phyloP scores from a whole-genome alignment of 345 rosid genomes.

The Rhodamnia rubescens region DNA sequence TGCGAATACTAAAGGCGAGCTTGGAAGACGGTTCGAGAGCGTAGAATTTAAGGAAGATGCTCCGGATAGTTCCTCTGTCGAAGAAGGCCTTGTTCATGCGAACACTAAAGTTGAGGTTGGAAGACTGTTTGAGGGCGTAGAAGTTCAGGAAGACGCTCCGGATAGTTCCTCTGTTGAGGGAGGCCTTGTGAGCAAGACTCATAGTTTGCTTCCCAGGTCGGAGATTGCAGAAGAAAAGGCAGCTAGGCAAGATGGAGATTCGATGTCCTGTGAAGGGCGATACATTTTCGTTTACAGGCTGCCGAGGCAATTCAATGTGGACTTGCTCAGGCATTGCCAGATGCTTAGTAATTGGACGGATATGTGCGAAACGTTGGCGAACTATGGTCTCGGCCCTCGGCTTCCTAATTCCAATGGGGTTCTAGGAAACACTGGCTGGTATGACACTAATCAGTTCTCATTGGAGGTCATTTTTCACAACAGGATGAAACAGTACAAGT shows the following conservation, averaged over 20 bases:
- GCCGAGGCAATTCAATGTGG: slow-evolving; percentile 54
- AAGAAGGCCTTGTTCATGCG: too few relatives aligned
- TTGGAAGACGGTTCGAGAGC: too few relatives aligned
- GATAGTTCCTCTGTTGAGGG: too few relatives aligned
- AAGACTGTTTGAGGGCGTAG: too few relatives aligned
- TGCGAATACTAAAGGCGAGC: too few relatives aligned
- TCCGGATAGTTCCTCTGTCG: too few relatives aligned
- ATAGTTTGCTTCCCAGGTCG: neutral
- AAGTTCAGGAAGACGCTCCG: too few relatives aligned
- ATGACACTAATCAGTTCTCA: slow-evolving; percentile 59
- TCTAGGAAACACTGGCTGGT: slow-evolving; percentile 45
- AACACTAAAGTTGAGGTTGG: too few relatives aligned
- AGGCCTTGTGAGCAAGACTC: neutral
- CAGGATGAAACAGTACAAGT: slow-evolving; percentile 69
- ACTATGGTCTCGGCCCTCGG: slow-evolving; percentile 50
- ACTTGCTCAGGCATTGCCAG: slow-evolving; percentile 51
- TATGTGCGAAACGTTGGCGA: slow-evolving; percentile 48
- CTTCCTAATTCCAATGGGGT: slow-evolving; percentile 25
- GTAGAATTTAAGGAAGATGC: too few relatives aligned
- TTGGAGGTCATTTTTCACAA: slow-evolving; percentile 72
- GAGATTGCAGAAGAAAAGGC: neutral
- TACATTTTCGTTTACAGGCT: slow-evolving; percentile 48
- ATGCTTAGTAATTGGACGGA: slow-evolving; percentile 43
- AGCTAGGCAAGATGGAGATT: neutral
- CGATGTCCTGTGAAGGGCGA: slow-evolving; percentile 23